Evolutionary conservation across 2,329 filamentous ascomycete species (phyloP).

Genomic region (Penicillium sp.): DNA sequence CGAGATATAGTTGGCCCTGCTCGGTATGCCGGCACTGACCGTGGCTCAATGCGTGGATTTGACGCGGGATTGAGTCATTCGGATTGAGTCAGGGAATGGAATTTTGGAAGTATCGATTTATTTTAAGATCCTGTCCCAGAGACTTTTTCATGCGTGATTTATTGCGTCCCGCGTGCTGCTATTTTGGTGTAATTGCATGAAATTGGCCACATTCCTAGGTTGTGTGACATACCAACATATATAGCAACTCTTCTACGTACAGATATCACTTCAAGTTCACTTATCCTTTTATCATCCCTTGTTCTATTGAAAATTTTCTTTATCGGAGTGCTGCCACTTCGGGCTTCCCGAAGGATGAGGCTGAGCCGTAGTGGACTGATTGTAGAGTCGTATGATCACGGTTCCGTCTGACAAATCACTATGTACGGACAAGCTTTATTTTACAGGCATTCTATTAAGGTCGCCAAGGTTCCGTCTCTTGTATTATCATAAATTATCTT

Average conservation of each 20-base stretch:
- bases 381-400: background rate
- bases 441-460: too few relatives aligned
- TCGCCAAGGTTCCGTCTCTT: too few relatives aligned
- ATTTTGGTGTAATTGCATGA: background rate
- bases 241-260: background rate
- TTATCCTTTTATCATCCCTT: background rate
- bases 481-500: too few relatives aligned
- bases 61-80: background rate
- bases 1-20: background rate
- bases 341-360: background rate
- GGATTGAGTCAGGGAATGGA: background rate
- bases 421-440: background rate
- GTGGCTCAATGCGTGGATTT: background rate
- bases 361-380: slow-evolving; percentile 1
- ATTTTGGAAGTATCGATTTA: background rate
- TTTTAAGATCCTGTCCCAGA: background rate
- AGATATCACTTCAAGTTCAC: background rate
- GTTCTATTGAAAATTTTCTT: background rate
- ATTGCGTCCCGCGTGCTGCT: background rate
- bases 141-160: background rate
- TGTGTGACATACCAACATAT: background rate
- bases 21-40: slow-evolving; percentile 1
- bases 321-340: background rate
- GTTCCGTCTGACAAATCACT: background rate
- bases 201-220: background rate